Evolutionary conservation across 176 grass and related monocot species (phyloP).

Genomic region (Cenchrus fungigraminus): DNA sequence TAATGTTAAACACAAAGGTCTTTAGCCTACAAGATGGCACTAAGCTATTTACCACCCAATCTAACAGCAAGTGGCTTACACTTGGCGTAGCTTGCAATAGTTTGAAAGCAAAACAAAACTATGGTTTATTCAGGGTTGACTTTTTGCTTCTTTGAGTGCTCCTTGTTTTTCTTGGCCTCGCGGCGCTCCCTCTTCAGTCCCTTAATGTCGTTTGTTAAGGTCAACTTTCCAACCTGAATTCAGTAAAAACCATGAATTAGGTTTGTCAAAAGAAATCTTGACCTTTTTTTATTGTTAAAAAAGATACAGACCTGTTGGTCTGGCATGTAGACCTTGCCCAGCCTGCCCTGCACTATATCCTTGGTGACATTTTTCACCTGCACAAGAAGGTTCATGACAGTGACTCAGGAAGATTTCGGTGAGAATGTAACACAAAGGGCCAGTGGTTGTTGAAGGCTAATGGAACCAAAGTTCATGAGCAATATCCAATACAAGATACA

Average conservation of each 20-base stretch:
- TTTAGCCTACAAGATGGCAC: constrained; percentile 25
- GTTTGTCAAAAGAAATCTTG: background rate
- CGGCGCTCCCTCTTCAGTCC: constrained; percentile 85
- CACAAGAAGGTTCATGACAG: constrained; percentile 31
- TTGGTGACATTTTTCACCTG: constrained; percentile 87
- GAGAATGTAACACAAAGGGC: background rate
- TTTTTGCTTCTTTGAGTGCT: constrained; percentile 80
- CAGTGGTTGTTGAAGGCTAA: background rate
- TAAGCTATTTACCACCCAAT: constrained; percentile 41
- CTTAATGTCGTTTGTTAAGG: constrained; percentile 59
- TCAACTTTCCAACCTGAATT: constrained; percentile 67
- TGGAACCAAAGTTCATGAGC: background rate
- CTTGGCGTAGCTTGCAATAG: background rate
- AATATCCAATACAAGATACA: background rate
- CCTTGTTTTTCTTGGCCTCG: constrained; percentile 81
- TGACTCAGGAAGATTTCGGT: background rate
- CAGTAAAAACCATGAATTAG: constrained; percentile 14
- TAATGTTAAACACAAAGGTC: background rate
- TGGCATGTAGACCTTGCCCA: constrained; percentile 85
- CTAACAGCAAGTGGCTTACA: constrained; percentile 20
- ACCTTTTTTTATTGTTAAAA: constrained; percentile 1
- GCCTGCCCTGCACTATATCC: constrained; percentile 55
- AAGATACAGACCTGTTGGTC: constrained; percentile 64
- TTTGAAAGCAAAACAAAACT: background rate
- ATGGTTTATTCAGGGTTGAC: constrained; percentile 48